Conservation (phyloP, 805 yeast species). For the Yamadazyma ubonensis region DNA sequence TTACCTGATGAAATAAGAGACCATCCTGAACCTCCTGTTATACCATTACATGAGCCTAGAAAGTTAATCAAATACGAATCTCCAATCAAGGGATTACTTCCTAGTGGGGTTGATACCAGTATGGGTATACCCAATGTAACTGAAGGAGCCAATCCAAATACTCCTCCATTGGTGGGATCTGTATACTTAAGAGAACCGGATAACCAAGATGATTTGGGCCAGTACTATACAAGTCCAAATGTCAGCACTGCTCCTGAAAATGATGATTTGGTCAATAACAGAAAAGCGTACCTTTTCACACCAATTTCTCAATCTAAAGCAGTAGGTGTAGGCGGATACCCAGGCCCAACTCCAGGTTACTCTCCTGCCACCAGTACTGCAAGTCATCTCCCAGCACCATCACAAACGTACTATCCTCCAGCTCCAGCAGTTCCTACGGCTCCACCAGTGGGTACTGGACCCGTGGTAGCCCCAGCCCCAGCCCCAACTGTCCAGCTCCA, state of each 20-base stretch:
- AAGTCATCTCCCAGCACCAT: background rate
- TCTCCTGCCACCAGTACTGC: background rate
- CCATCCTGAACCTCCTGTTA: slow-evolving; percentile 70
- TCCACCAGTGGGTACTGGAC: background rate
- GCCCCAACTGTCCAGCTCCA: background rate
- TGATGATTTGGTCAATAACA: slow-evolving; percentile 34
- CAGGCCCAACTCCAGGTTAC: slow-evolving; percentile 4
- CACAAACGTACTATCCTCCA: slow-evolving; percentile 1
- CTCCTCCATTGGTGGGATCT: slow-evolving; percentile 94
- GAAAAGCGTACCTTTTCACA: slow-evolving; percentile 43
- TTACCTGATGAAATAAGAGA: slow-evolving; percentile 94
- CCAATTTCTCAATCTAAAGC: slow-evolving; percentile 44
- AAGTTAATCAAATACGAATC: slow-evolving; percentile 75
- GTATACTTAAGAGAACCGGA: slow-evolving; percentile 77
- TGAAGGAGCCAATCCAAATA: slow-evolving; percentile 70
- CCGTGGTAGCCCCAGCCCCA: slow-evolving; percentile 1
- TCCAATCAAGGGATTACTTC: slow-evolving; percentile 76
- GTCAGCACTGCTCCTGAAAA: slow-evolving; percentile 38
- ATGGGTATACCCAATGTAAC: slow-evolving; percentile 83
- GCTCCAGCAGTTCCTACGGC: background rate
- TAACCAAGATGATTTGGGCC: slow-evolving; percentile 81
- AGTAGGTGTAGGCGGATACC: slow-evolving; percentile 10
- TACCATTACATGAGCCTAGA: slow-evolving; percentile 65
- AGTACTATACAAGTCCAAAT: slow-evolving; percentile 48
- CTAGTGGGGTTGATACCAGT: slow-evolving; percentile 66